Evolutionary conservation across 208 protist genomes (phyloP).

Genomic region (Crithidia brevicula): DNA sequence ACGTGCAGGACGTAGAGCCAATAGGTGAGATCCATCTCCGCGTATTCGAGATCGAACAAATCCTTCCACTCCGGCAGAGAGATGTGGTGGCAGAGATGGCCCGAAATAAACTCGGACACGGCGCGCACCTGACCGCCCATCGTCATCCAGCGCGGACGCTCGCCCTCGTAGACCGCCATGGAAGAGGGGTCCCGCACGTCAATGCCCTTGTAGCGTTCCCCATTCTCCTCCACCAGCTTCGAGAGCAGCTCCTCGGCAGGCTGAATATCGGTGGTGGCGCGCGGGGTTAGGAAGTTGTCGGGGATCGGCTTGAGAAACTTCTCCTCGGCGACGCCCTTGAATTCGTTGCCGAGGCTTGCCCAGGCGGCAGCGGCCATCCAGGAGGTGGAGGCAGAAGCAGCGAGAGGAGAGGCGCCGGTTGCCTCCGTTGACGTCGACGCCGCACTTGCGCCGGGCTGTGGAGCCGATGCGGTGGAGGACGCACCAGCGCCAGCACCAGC

Average conservation of each 20-base stretch:
- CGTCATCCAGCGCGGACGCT: conserved; percentile 83
- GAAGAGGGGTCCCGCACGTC: conserved; percentile 84
- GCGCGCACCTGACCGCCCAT: conserved; percentile 82
- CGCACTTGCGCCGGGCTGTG: too few species aligned
- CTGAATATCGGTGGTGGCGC: conserved; percentile 79
- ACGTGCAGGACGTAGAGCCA: conserved; percentile 91
- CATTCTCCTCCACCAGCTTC: conserved; percentile 68
- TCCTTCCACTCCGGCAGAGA: conserved; percentile 79
- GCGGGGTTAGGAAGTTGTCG: conserved; percentile 73
- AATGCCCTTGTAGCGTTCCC: conserved; percentile 76
- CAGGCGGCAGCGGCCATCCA: conserved; percentile 88
- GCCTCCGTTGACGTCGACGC: not conserved
- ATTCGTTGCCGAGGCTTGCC: conserved; percentile 83
- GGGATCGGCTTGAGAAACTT: conserved; percentile 76
- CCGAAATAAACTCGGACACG: conserved; percentile 88
- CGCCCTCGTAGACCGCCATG: conserved; percentile 85
- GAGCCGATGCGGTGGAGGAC: not conserved
- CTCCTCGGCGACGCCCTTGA: conserved; percentile 69
- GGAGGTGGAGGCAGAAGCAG: conserved; percentile 24
- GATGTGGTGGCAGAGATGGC: conserved; percentile 90
- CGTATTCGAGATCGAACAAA: conserved; percentile 89
- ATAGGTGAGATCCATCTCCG: conserved; percentile 90
- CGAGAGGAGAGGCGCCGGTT: not conserved
- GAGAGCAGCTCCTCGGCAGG: conserved; percentile 67
- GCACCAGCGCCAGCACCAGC: not conserved